A percentile compares a stretch with the other conserved stretches of the same genome.
Conservation (phyloP, 768 basidiomycete species). For the Tricholoma matsutake region DNA sequence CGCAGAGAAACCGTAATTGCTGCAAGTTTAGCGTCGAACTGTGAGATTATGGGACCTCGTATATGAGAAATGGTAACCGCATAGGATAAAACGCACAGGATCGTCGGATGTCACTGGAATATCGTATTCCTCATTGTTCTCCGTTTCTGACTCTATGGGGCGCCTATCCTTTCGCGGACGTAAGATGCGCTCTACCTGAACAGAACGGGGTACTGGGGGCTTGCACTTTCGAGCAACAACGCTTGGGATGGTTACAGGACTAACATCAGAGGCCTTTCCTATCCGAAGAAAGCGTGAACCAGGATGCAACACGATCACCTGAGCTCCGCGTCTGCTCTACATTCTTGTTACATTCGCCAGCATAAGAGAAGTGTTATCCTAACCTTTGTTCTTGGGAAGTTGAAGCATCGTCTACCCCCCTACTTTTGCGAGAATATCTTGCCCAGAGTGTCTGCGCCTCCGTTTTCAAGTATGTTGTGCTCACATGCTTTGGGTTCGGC, state of each 20-base stretch:
- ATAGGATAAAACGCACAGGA: conserved; percentile 44
- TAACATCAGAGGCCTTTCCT: conserved; percentile 75
- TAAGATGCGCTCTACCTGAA: conserved; percentile 48
- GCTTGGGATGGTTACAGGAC: conserved; percentile 62
- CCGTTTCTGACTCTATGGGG: conserved; percentile 13
- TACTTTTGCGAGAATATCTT: conserved; percentile 57
- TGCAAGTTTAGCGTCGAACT: conserved; percentile 79
- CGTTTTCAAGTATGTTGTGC: conserved; percentile 73
- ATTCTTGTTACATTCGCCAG: conserved; percentile 25
- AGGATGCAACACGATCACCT: conserved; percentile 77
- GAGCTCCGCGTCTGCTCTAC: conserved; percentile 62
- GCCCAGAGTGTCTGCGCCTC: conserved; percentile 75
- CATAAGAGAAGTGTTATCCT: conserved; percentile 8
- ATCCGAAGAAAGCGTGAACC: conserved; percentile 73
- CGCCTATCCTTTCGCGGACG: conserved; percentile 46
- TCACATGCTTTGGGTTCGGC: conserved; percentile 78
- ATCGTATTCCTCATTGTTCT: conserved; percentile 42
- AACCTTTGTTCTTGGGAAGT: conserved; percentile 48
- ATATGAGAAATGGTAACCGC: background rate
- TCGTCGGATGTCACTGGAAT: conserved; percentile 47
- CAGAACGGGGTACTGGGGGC: conserved; percentile 38
- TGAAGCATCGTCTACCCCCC: conserved; percentile 39
- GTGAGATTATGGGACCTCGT: background rate
- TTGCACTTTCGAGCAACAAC: conserved; percentile 70
- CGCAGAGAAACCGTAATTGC: conserved; percentile 69